phyloP scores from a whole-genome alignment of 1,139 yeast species.

The Nadsonia starkeyi-henricii region DNA sequence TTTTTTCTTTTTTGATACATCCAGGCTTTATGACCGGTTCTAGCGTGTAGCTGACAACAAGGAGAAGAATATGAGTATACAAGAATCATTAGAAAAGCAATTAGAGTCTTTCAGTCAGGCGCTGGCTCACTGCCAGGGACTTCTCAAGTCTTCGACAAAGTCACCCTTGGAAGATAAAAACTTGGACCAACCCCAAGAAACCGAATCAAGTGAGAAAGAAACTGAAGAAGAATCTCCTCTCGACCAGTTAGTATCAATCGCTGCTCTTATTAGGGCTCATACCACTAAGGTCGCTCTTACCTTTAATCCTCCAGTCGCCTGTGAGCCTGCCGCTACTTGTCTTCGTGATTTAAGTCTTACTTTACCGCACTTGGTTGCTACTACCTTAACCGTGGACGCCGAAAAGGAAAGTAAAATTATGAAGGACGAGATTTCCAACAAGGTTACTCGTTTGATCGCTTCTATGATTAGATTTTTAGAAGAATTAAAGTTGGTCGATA shows the following conservation, averaged over 20 bases:
- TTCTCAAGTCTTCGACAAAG: neutral
- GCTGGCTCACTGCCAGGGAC: neutral
- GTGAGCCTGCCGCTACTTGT: neutral
- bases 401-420: neutral
- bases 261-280: neutral
- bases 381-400: neutral
- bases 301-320: neutral
- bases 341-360: neutral
- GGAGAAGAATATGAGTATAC: neutral
- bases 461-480: neutral
- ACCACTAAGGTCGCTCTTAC: neutral
- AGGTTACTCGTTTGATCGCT: neutral
- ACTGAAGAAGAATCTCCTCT: neutral
- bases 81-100: neutral
- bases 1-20: too few species aligned
- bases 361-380: neutral
- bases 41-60: too few species aligned
- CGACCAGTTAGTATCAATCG: neutral
- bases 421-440: neutral
- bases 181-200: neutral
- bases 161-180: neutral
- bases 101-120: neutral
- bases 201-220: neutral
- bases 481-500: neutral
- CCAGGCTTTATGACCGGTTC: too few species aligned